Percentiles rank a stretch among this genome's conserved stretches.
phyloP scores from a whole-genome alignment of 495 filamentous ascomycete genomes.

The Podospora comata region DNA sequence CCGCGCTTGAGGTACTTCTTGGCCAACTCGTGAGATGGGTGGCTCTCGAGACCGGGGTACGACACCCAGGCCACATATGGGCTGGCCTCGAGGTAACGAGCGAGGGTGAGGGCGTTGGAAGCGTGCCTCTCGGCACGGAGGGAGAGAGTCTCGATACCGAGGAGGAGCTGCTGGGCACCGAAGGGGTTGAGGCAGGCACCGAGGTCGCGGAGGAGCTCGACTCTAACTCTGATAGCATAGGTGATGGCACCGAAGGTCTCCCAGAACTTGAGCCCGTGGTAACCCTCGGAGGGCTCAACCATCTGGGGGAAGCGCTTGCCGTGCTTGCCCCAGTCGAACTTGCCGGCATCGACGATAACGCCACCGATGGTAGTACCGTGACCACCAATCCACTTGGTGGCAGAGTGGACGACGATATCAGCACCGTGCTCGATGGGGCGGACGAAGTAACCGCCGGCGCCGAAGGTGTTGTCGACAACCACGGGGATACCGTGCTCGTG shows the following conservation, averaged over 20 bases:
- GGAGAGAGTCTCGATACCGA: conserved; percentile 87
- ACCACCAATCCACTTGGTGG: conserved; percentile 98
- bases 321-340: conserved; percentile 94
- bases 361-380: conserved; percentile 96
- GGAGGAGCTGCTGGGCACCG: conserved; percentile 87
- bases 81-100: conserved; percentile 79
- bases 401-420: conserved; percentile 92
- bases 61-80: conserved; percentile 88
- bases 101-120: conserved; percentile 76
- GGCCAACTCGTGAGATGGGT: conserved; percentile 73
- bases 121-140: conserved; percentile 86
- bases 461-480: conserved; percentile 96
- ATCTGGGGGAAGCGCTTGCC: conserved; percentile 90
- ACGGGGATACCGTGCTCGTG: conserved; percentile 81
- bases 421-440: conserved; percentile 90
- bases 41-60: conserved; percentile 84
- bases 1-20: conserved; percentile 89
- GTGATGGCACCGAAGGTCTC: conserved; percentile 87
- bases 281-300: conserved; percentile 85
- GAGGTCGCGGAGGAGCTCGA: conserved; percentile 82
- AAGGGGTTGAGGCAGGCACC: conserved; percentile 87
- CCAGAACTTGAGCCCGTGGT: conserved; percentile 96
- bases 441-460: conserved; percentile 88
- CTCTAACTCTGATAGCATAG: conserved; percentile 75
- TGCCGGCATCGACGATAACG: conserved; percentile 85